Conservation (phyloP, 192 early-diverging fungal genomes). For the Glomus cerebriforme region DNA sequence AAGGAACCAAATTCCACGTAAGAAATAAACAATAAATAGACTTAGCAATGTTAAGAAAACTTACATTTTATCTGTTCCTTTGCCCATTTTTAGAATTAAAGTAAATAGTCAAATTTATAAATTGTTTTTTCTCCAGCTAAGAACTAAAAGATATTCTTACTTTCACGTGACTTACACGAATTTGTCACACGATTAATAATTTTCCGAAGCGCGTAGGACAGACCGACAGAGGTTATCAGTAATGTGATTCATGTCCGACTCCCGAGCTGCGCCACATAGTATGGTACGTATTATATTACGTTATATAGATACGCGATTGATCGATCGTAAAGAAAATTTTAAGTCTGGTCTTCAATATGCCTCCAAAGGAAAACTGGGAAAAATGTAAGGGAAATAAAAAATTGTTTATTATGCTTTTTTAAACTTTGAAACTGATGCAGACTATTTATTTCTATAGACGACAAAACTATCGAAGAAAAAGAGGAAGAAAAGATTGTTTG, state of each 20-base stretch:
- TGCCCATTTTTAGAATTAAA: conserved; percentile 8
- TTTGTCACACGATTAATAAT: too few species aligned
- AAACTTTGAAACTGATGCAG: background rate
- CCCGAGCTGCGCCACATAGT: too few species aligned
- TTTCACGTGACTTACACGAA: too few species aligned
- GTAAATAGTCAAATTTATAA: too few species aligned
- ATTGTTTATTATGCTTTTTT: background rate
- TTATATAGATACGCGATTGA: background rate
- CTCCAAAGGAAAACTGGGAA: conserved; percentile 96
- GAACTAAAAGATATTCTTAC: too few species aligned
- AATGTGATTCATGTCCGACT: too few species aligned
- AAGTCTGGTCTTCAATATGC: conserved; percentile 52
- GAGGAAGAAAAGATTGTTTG: conserved; percentile 88
- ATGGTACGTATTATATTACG: background rate
- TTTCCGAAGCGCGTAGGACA: too few species aligned
- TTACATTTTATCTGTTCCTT: conserved; percentile 33
- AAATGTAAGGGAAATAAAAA: conserved; percentile 71
- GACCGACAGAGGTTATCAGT: too few species aligned
- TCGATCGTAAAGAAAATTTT: background rate
- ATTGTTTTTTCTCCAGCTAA: too few species aligned
- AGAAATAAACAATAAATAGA: background rate
- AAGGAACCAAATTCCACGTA: background rate
- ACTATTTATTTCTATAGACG: conserved; percentile 54
- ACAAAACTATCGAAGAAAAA: conserved; percentile 74
- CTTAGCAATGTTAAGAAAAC: background rate